These are phyloP conservation scores for Diaporthe sp. DNA, from an alignment of 2,329 filamentous ascomycete species.

Conservation along the genomic window DNA sequence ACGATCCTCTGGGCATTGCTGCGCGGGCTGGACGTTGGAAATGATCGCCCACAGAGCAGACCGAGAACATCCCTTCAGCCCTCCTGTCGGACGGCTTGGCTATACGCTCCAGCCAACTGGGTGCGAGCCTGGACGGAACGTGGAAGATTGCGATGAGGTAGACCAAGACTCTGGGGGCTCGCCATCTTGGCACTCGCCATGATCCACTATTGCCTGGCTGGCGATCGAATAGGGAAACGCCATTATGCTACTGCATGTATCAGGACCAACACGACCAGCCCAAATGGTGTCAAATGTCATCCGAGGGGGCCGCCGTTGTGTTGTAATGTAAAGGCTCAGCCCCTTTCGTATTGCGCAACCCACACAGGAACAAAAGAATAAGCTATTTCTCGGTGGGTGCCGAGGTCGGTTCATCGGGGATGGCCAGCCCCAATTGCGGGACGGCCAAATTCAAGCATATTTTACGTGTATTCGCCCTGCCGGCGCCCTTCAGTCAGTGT, in stretches of 20 bases:
- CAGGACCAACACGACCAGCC: conserved; percentile 2
- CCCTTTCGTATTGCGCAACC: conserved; percentile 4
- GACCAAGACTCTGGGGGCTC: conserved; percentile 20
- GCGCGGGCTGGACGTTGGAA: conserved; percentile 2
- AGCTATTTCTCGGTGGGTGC: not conserved
- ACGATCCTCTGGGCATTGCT: conserved; percentile 26
- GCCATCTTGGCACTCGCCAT: conserved; percentile 2
- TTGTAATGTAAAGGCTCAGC: conserved; percentile 11
- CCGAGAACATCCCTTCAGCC: conserved; percentile 1
- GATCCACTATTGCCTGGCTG: conserved; percentile 15
- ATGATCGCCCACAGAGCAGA: not conserved
- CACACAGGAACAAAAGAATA: not conserved
- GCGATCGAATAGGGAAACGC: conserved; percentile 8
- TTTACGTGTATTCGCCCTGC: not conserved
- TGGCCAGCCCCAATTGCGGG: not conserved
- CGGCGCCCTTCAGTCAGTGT: not conserved
- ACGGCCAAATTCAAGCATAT: not conserved
- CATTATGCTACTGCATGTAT: conserved; percentile 12
- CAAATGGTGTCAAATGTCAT: conserved; percentile 9
- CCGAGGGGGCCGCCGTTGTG: conserved; percentile 23
- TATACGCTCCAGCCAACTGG: not conserved
- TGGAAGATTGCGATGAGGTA: conserved; percentile 31
- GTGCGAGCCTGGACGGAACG: not conserved
- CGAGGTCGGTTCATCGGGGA: not conserved
- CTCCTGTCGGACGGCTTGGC: not conserved